Base-by-base conservation (phyloP, 1,284 basidiomycete species). In the Trichosporon inkin region DNA sequence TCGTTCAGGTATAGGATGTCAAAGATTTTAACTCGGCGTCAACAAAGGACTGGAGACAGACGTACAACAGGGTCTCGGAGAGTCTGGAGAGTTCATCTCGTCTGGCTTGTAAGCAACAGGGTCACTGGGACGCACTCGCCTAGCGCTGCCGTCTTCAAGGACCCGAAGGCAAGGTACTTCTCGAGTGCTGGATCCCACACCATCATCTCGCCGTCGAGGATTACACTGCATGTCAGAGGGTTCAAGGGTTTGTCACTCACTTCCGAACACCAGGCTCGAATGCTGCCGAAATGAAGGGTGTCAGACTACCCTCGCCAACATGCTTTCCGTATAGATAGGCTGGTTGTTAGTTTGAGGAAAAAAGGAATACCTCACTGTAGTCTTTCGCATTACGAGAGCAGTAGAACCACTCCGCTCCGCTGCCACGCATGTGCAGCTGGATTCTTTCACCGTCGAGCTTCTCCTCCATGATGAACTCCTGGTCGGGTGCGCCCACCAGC, bases 381-480 rank as follows among this genome's bases (percentile, higher is more conserved):
- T 94, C 88, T 68, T 93, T 95, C 8, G 90, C 90, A 71, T 95
- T 95, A 72, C 92, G 84, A 10, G 92, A 96, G 71, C 87, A 93
- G 71, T 94, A 97, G 68, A 88, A 90, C 73, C 89, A 97, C 71
- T 90, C 86, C 0, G 73, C 68, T 3, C 73, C 74, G 61, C 89
- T 87, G 2, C 88, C 90, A 53, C 87, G 82, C 76, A 90, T 95
- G 71, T 98, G 94, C 54, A 98, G 70, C 73, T 97, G 94, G 77
- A 97, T 92, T 28, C 94, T 81, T 74, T 98, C 93, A 1, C 93
- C 93, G 70, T 98, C 93, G 1, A 96, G 82, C 74, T 97, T 98
- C 79, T 98, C 94, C 73, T 97, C 93, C 51, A 98, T 89, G 64
- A 92, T 81, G 73, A 96, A 96, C 54, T 79, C 76, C n/a, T 71